Conservation (phyloP, 2,329 filamentous ascomycete genomes). For the Diaporthe sp. region DNA sequence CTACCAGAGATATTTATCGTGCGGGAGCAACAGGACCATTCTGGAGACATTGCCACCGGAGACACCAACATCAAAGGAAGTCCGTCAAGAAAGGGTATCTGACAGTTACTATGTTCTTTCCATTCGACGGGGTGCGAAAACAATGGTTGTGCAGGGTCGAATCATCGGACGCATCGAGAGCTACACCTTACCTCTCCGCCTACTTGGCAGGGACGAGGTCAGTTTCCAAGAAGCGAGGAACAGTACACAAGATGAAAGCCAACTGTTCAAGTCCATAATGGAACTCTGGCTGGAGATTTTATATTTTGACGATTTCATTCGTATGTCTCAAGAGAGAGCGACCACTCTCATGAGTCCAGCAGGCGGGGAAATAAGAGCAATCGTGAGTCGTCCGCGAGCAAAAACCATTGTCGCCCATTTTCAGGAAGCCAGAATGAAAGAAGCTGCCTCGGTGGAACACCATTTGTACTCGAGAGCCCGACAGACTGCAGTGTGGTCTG, state of each 20-base stretch:
- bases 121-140: neutral
- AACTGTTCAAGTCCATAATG: neutral
- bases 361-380: neutral
- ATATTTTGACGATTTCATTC: neutral
- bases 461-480: neutral
- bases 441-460: neutral
- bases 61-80: neutral
- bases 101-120: neutral
- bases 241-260: neutral
- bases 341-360: neutral
- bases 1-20: neutral
- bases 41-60: neutral
- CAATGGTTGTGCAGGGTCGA: neutral
- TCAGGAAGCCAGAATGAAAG: neutral
- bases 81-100: neutral
- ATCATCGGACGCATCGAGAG: slow-evolving; percentile 6
- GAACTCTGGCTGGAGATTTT: neutral
- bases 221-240: neutral
- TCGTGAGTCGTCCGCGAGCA: neutral
- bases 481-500: neutral
- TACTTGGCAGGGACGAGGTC: neutral
- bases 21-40: slow-evolving; percentile 4
- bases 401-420: neutral
- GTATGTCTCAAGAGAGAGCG: neutral
- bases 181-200: neutral